Conservation (phyloP, 148 eudicot genomes). For the Selenicereus undatus region DNA sequence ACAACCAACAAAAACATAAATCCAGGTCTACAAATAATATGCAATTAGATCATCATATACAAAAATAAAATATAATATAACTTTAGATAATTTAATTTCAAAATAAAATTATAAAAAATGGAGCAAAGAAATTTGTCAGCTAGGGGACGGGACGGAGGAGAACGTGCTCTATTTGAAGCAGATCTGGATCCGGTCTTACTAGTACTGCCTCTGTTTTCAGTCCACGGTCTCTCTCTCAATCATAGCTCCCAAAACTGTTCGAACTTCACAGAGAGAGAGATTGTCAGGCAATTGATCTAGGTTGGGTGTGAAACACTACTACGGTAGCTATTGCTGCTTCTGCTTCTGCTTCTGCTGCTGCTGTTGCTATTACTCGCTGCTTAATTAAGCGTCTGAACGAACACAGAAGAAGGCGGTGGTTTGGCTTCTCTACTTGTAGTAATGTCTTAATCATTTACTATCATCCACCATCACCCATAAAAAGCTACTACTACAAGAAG, state of each 20-base stretch:
- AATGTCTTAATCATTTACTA: conserved; percentile 12
- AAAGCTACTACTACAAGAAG: neutral
- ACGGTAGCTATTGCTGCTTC: neutral
- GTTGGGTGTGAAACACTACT: neutral
- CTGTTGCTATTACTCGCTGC: neutral
- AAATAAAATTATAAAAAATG: neutral
- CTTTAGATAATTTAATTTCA: too few relatives aligned
- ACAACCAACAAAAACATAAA: too few relatives aligned
- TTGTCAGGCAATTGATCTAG: too few relatives aligned
- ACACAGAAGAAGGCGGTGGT: conserved; percentile 30
- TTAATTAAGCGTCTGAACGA: neutral
- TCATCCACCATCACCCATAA: neutral
- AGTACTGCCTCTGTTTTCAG: neutral
- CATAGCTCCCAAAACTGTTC: too few relatives aligned
- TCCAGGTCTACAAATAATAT: too few relatives aligned
- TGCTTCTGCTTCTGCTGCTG: conserved; percentile 8
- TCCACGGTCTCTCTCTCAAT: neutral
- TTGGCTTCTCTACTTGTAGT: conserved; percentile 31
- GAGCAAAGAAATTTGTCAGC: neutral
- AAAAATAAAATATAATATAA: too few relatives aligned
- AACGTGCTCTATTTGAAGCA: conserved; percentile 31
- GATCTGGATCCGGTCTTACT: conserved; percentile 32
- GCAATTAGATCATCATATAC: too few relatives aligned
- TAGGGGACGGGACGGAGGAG: conserved; percentile 7
- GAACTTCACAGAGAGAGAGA: neutral